Evolutionary conservation across 2,329 filamentous ascomycete species (phyloP), one percentile per base, ranked within the genome.

Genomic region (Sporothrix curviconia): DNA sequence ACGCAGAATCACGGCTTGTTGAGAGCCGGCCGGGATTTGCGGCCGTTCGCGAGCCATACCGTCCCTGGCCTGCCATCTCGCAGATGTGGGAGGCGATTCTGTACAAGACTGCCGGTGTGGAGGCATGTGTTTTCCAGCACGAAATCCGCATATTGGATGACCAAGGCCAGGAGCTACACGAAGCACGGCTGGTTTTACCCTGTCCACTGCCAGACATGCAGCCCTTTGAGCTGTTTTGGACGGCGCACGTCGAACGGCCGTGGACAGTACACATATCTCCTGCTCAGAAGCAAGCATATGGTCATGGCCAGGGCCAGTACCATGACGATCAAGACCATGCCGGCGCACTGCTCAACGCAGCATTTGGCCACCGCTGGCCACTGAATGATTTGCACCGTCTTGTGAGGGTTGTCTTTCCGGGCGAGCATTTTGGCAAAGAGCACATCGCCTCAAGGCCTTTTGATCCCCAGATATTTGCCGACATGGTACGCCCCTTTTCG

Each of bases 21-120:
- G 72, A 76, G 34, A 66, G 67, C 2, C 71, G 76, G 1, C 65
- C 65, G 2, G 60, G 73, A 0, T 62, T 73, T 9, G 64, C 70
- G 3, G 60, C 67, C 4, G 74, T 76, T 3, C 69, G 70, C 4
- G 65, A 69, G 6, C 66, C 71, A 15, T 70, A 75, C 54, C 74
- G 73, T 22, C 80, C 80, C 0, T 84, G 81, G 80, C 56, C 59
- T 0, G 54, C 63, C 4, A 63, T 82, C 8, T 74, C 77, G 0
- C 63, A 65, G 19, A 67, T 68, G 4, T 83, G 80, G 80, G 44
- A 52, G 9, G 44, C 17, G 15, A 7, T 56, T 1, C 37, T 30
- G n/a, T 14, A 46, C 3, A 19, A 25, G 3, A 12, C 37, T 4
- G 7, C 43, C 19, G 44, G 15, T 5, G 14, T 30, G 6, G 30